Conservation (phyloP, 2,329 filamentous ascomycete genomes). For the Penicillium glabrum region DNA sequence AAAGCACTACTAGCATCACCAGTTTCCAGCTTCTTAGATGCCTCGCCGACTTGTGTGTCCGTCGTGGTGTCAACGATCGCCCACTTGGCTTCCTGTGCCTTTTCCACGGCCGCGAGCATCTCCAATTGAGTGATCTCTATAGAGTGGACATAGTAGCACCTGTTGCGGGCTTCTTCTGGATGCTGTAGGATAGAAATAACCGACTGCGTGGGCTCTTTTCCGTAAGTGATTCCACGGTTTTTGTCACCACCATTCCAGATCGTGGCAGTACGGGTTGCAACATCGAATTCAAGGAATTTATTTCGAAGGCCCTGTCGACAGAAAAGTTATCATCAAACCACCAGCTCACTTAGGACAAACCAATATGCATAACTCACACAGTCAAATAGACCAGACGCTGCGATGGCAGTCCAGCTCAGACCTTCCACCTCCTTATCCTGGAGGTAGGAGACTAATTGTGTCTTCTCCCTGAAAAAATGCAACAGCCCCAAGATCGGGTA, state of each 20-base stretch:
- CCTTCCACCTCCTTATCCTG: no score
- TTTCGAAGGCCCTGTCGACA: slow-evolving; percentile 42
- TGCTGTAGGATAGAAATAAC: slow-evolving; percentile 51
- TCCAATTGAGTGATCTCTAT: slow-evolving; percentile 61
- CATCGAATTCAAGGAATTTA: slow-evolving; percentile 55
- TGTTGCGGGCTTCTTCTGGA: slow-evolving; percentile 56
- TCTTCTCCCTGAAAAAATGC: no score
- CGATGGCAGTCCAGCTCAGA: no score
- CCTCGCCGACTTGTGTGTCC: slow-evolving; percentile 19
- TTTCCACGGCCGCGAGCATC: slow-evolving; percentile 55
- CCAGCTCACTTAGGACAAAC: no score
- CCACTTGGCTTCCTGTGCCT: slow-evolving; percentile 54
- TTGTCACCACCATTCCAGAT: slow-evolving; percentile 60
- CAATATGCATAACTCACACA: no score
- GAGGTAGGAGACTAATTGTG: no score
- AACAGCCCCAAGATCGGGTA: no score
- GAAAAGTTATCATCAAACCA: background rate
- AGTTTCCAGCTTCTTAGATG: slow-evolving; percentile 14
- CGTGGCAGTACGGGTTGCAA: slow-evolving; percentile 50
- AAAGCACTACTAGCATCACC: slow-evolving; percentile 27
- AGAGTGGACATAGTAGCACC: slow-evolving; percentile 58
- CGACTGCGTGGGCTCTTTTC: slow-evolving; percentile 53
- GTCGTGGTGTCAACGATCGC: slow-evolving; percentile 43
- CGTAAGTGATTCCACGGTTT: slow-evolving; percentile 53
- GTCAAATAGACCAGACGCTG: no score